phyloP scores from a whole-genome alignment of 2,329 filamentous ascomycete genomes.

The Aspergillus japonicus region DNA sequence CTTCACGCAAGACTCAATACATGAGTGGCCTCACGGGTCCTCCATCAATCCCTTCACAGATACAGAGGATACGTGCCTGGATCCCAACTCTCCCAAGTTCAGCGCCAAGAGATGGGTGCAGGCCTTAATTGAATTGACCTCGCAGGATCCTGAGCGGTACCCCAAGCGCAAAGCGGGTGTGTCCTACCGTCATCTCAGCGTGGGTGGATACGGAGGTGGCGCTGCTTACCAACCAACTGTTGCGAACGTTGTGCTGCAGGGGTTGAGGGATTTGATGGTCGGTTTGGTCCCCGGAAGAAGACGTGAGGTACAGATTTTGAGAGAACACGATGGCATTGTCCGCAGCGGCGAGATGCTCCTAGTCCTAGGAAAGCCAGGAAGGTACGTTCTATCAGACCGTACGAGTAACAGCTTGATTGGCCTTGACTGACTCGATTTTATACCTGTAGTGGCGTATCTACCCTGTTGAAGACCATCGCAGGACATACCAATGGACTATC shows the following conservation, averaged over 20 bases:
- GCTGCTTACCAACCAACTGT: constrained; percentile 33
- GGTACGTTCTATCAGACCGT: background rate
- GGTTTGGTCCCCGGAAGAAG: background rate
- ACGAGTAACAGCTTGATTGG: no score
- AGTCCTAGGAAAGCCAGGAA: constrained; percentile 45
- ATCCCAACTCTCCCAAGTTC: constrained; percentile 8
- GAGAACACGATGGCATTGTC: constrained; percentile 58
- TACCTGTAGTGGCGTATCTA: constrained; percentile 57
- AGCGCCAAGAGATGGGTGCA: constrained; percentile 4
- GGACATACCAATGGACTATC: constrained; percentile 76
- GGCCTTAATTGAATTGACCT: background rate
- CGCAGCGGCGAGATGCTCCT: constrained; percentile 50
- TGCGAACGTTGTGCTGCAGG: background rate
- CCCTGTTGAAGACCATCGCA: constrained; percentile 75
- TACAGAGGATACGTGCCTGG: background rate
- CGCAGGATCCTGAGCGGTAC: background rate
- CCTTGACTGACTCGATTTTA: no score
- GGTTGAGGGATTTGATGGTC: background rate
- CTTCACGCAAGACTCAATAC: background rate
- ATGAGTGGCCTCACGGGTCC: background rate
- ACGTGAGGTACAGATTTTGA: constrained; percentile 53
- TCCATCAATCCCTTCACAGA: constrained; percentile 5
- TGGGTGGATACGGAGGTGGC: constrained; percentile 39
- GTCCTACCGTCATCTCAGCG: constrained; percentile 41
- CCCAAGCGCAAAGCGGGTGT: constrained; percentile 28